Evolutionary conservation across 225 moss, liverwort and hornwort genomes (phyloP).

Genomic region (Pseudisothecium myosuroides): DNA sequence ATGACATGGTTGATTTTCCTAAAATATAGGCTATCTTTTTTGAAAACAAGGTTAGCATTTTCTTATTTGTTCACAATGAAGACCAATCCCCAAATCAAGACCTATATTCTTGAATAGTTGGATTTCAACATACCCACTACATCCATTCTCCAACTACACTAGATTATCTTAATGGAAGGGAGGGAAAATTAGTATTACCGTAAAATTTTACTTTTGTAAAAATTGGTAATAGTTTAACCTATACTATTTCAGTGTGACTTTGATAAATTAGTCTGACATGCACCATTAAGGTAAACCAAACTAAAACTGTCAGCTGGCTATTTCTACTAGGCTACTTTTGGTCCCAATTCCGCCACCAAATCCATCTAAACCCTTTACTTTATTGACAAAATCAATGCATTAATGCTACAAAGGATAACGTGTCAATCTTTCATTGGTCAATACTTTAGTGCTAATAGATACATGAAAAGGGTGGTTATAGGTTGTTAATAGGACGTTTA

Average conservation of each 20-base stretch:
- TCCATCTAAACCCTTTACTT: no score
- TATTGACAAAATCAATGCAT: no score
- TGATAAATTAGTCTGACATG: background rate
- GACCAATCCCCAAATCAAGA: fast-evolving
- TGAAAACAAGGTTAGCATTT: no score
- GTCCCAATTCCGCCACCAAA: no score
- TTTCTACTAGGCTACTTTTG: no score
- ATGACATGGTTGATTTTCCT: no score
- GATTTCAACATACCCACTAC: fast-evolving
- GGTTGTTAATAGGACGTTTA: no score
- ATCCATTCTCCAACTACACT: fast-evolving
- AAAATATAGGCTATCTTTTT: background rate
- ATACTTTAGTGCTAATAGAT: no score
- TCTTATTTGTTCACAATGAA: background rate
- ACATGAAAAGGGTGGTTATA: no score
- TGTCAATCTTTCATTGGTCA: no score
- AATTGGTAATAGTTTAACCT: background rate
- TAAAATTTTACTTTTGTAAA: background rate
- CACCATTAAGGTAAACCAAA: background rate
- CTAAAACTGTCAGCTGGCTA: no score
- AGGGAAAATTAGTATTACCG: background rate
- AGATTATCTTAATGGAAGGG: background rate
- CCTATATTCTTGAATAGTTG: background rate
- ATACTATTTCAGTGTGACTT: background rate
- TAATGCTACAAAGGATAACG: no score